A percentile compares a stretch with the other conserved stretches of the same genome.
phyloP scores from a whole-genome alignment of 345 rosid species.

The Dimocarpus longan region DNA sequence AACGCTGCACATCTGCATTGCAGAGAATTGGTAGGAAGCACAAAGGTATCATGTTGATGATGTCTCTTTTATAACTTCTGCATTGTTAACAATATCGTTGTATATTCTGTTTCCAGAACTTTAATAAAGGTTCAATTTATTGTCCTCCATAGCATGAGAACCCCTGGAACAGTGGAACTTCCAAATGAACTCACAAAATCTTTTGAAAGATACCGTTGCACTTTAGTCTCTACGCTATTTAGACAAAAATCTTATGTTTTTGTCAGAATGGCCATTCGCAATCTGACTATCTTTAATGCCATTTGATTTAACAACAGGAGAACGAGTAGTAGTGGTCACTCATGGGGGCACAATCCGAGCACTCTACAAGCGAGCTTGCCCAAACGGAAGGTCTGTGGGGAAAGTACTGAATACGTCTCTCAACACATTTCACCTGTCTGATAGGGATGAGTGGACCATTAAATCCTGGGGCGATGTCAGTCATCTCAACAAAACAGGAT shows the following conservation, averaged over 20 bases:
- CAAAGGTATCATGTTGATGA: slow-evolving; percentile 42
- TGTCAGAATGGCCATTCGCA: neutral
- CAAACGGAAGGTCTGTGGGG: slow-evolving; percentile 41
- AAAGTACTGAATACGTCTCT: slow-evolving; percentile 70
- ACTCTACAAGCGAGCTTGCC: slow-evolving; percentile 64
- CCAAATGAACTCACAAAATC: neutral
- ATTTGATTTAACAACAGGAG: slow-evolving; percentile 45
- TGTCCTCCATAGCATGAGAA: neutral
- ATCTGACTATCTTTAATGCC: neutral
- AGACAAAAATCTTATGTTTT: neutral
- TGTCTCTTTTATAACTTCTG: neutral
- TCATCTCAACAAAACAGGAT: slow-evolving; percentile 54
- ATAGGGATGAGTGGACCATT: slow-evolving; percentile 52
- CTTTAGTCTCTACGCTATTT: neutral
- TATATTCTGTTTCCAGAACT: neutral
- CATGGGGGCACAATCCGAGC: slow-evolving; percentile 81
- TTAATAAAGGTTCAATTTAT: neutral
- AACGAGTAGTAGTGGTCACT: slow-evolving; percentile 64
- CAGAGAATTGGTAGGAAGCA: slow-evolving; percentile 70
- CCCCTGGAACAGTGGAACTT: neutral
- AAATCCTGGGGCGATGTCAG: slow-evolving; percentile 62
- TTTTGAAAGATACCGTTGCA: neutral
- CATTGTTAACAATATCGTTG: neutral
- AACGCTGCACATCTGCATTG: slow-evolving; percentile 65
- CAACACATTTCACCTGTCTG: slow-evolving; percentile 56